These are phyloP conservation scores for Populus pruinosa DNA, from an alignment of 345 rosid genomes.

Conservation along the genomic window DNA sequence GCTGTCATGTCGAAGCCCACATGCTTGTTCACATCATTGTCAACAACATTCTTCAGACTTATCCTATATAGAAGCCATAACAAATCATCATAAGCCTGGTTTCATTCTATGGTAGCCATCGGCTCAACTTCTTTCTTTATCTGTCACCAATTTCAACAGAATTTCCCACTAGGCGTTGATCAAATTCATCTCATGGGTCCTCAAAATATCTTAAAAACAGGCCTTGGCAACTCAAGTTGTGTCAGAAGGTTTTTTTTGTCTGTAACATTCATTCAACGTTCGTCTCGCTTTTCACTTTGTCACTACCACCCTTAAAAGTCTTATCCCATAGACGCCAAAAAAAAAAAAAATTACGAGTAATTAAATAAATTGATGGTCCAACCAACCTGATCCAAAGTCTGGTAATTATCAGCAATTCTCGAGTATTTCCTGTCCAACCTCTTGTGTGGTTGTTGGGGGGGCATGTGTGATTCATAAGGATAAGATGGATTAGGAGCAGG, in stretches of 20 bases:
- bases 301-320: background rate
- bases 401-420: slow-evolving; percentile 76
- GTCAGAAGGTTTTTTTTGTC: background rate
- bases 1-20: background rate
- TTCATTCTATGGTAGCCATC: background rate
- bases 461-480: slow-evolving; percentile 37
- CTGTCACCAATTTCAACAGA: too few species aligned
- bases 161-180: too few species aligned
- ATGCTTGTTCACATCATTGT: background rate
- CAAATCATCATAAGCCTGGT: background rate
- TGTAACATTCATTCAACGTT: background rate
- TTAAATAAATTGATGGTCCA: slow-evolving; percentile 11
- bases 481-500: slow-evolving; percentile 26
- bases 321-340: background rate
- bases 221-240: background rate
- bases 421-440: slow-evolving; percentile 64
- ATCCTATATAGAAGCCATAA: background rate
- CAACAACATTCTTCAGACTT: background rate
- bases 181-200: background rate
- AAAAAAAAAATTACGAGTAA: background rate
- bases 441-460: slow-evolving; percentile 28
- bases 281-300: background rate
- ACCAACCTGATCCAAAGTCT: slow-evolving; percentile 86
- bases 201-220: background rate
- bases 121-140: background rate